These are phyloP conservation scores for Phytophthora syringae DNA, from an alignment of 352 stramenopile species.

Conservation along the genomic window DNA sequence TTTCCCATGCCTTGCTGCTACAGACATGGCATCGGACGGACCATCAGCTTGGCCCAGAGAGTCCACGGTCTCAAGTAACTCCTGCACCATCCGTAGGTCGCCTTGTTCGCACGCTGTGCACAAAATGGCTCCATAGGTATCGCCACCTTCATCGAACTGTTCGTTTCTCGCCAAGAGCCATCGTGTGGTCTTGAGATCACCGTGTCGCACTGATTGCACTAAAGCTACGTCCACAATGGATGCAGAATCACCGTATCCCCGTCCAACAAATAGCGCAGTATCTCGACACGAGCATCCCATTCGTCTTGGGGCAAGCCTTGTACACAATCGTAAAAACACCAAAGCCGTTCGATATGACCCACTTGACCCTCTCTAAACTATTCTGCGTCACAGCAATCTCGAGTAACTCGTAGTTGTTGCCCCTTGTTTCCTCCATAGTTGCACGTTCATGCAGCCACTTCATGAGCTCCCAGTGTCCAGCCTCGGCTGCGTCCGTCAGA, in stretches of 20 bases:
- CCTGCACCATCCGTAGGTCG: background rate
- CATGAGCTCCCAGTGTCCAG: constrained; percentile 2
- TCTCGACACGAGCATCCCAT: background rate
- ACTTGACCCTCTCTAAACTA: background rate
- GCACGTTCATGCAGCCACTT: background rate
- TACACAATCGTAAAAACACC: background rate
- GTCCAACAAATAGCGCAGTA: background rate
- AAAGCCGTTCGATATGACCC: background rate
- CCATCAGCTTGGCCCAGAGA: background rate
- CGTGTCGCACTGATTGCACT: background rate
- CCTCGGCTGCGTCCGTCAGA: background rate
- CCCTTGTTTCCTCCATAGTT: background rate
- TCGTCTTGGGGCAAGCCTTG: background rate
- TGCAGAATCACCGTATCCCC: background rate
- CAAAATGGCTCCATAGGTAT: background rate
- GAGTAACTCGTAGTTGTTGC: background rate
- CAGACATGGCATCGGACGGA: background rate
- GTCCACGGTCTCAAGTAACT: background rate
- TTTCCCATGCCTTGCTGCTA: background rate
- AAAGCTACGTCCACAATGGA: background rate
- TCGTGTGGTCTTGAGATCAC: background rate
- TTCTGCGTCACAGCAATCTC: constrained; percentile 2
- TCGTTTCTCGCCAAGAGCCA: background rate
- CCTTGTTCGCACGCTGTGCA: background rate
- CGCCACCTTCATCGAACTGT: background rate